Conservation (phyloP, 2,329 filamentous ascomycete species). For the Sporothrix schenckii region DNA sequence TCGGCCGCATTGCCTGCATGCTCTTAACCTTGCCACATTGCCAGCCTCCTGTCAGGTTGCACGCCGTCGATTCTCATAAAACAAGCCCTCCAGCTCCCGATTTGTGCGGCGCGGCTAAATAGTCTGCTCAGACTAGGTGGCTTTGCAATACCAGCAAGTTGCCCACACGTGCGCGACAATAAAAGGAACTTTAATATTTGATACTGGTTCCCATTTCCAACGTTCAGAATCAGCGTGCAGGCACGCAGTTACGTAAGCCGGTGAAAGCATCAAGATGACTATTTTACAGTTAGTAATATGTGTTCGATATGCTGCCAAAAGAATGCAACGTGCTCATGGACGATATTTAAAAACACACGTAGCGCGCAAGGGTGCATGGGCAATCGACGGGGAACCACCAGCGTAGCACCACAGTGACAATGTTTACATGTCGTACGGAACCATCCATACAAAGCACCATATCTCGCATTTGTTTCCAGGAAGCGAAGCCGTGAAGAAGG, state of each 20-base stretch:
- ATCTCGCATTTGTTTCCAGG: constrained; percentile 1
- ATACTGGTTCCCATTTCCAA: background rate
- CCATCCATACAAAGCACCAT: background rate
- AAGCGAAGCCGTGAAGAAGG: background rate
- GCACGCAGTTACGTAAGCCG: background rate
- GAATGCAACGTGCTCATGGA: background rate
- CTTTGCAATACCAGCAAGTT: background rate
- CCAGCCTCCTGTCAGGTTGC: background rate
- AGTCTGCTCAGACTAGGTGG: background rate
- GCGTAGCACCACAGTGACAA: background rate
- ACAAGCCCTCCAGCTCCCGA: background rate
- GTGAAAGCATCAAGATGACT: background rate
- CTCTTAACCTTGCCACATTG: background rate
- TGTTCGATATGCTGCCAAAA: background rate
- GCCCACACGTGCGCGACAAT: background rate
- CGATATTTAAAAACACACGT: constrained; percentile 2
- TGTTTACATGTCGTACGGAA: background rate
- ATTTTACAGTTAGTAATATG: background rate
- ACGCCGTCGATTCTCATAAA: background rate
- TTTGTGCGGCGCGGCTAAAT: constrained; percentile 26
- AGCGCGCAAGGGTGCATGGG: background rate
- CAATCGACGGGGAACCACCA: background rate
- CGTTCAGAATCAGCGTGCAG: background rate
- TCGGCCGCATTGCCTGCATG: constrained; percentile 6
- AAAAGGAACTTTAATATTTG: background rate